Evolutionary conservation across 352 stramenopile genomes (phyloP).

Genomic region (Globisporangium emineosum): DNA sequence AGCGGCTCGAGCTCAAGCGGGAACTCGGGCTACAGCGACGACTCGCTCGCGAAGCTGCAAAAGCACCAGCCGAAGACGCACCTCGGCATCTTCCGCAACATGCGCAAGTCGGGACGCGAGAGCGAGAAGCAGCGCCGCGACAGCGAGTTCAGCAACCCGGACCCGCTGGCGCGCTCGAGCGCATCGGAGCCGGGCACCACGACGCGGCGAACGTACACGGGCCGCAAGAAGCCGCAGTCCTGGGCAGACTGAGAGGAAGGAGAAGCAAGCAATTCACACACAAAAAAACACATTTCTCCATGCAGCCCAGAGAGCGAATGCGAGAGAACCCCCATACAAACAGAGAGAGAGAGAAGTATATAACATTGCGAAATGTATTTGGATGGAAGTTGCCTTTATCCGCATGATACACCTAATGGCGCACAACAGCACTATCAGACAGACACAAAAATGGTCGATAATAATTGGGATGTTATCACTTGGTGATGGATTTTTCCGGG

Average conservation of each 20-base stretch:
- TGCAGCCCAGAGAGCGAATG: no score
- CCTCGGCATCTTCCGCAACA: conserved; percentile 36
- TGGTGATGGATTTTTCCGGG: neutral
- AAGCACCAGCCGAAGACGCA: conserved; percentile 28
- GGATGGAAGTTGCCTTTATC: neutral
- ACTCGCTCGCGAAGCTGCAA: conserved; percentile 15
- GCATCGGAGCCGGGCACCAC: conserved; percentile 32
- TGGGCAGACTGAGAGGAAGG: conserved; percentile 53
- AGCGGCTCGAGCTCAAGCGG: conserved; percentile 58
- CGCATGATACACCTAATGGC: no score
- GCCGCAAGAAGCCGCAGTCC: conserved; percentile 76
- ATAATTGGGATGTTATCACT: no score
- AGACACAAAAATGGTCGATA: no score
- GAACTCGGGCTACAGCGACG: conserved; percentile 35
- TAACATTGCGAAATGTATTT: conserved; percentile 9
- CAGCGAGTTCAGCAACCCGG: conserved; percentile 29
- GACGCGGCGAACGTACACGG: conserved; percentile 60
- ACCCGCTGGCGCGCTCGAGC: conserved; percentile 31
- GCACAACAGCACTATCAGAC: neutral
- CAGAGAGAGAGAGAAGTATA: conserved; percentile 5
- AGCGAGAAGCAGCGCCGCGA: conserved; percentile 18
- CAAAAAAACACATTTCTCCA: conserved; percentile 1
- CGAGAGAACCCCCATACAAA: neutral
- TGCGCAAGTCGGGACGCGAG: conserved; percentile 33
- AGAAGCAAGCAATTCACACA: neutral